Conservation (phyloP, 257 asterid genomes). For the Oldenlandia corymbosa region DNA sequence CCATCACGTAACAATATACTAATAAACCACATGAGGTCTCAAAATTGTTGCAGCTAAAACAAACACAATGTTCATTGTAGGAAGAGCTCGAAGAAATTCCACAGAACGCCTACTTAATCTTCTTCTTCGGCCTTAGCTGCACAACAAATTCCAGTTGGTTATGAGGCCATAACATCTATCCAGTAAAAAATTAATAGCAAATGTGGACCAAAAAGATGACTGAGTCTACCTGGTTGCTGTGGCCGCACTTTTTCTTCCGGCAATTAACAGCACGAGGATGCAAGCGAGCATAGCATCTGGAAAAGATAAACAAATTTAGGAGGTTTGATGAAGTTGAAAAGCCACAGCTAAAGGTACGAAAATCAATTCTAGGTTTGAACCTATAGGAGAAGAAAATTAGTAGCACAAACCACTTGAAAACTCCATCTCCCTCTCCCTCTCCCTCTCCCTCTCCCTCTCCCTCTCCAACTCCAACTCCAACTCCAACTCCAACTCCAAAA, state of each 20-base stretch:
- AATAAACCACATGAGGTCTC: neutral
- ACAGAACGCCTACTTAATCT: conserved; percentile 47
- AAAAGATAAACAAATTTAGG: neutral
- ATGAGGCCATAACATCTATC: neutral
- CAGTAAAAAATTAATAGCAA: neutral
- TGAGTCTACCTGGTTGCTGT: conserved; percentile 64
- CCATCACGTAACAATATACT: no score
- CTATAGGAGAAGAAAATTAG: neutral
- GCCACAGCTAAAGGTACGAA: neutral
- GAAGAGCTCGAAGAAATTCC: neutral
- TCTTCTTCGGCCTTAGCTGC: conserved; percentile 74
- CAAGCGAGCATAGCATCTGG: conserved; percentile 76
- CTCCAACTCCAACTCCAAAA: no score
- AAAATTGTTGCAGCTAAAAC: neutral
- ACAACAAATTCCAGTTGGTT: neutral
- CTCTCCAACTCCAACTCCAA: no score
- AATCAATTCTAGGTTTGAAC: no score
- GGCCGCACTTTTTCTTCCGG: conserved; percentile 88
- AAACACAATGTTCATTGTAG: no score
- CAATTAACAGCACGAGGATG: conserved; percentile 91
- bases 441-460: no score
- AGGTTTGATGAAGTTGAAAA: neutral
- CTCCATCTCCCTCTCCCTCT: no score
- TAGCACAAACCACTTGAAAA: neutral
- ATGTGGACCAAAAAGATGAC: neutral